Conservation (phyloP, 2,329 filamentous ascomycete species). For the Orbilia brochopaga region DNA sequence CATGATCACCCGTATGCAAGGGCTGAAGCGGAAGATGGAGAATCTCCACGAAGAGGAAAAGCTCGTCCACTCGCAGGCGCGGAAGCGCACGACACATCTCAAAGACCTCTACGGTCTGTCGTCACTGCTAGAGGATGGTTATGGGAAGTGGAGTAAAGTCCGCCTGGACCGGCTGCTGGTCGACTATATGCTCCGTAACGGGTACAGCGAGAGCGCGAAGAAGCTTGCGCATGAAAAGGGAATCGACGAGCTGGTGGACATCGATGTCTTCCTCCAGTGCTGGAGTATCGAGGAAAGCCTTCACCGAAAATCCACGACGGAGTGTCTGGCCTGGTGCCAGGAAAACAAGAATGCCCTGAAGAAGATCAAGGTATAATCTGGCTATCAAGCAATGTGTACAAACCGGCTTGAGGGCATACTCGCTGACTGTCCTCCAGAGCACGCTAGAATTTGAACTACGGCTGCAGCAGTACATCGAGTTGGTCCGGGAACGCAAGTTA, state of each 20-base stretch:
- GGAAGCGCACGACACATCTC: conserved; percentile 78
- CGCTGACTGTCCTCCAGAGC: conserved; percentile 62
- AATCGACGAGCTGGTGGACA: conserved; percentile 82
- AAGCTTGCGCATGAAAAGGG: conserved; percentile 75
- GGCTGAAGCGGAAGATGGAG: conserved; percentile 84
- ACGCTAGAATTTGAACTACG: conserved; percentile 91
- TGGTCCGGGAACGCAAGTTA: conserved; percentile 74
- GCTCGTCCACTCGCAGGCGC: conserved; percentile 74
- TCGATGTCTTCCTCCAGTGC: conserved; percentile 85
- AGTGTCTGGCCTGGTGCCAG: conserved; percentile 85
- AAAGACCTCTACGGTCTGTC: conserved; percentile 79
- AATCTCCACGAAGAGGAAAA: conserved; percentile 79
- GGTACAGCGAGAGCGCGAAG: conserved; percentile 78
- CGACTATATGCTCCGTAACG: conserved; percentile 87
- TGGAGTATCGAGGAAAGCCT: conserved; percentile 77
- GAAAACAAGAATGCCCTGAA: conserved; percentile 93
- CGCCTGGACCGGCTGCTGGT: conserved; percentile 83
- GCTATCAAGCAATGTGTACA: conserved; percentile 12
- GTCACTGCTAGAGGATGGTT: conserved; percentile 86
- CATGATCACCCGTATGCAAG: conserved; percentile 84
- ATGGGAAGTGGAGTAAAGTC: conserved; percentile 84
- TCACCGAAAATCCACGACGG: conserved; percentile 71
- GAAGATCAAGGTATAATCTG: conserved; percentile 74
- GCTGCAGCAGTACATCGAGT: conserved; percentile 92
- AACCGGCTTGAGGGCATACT: conserved; percentile 19